phyloP scores from a whole-genome alignment of 805 yeast species.

The Candida easanensis region DNA sequence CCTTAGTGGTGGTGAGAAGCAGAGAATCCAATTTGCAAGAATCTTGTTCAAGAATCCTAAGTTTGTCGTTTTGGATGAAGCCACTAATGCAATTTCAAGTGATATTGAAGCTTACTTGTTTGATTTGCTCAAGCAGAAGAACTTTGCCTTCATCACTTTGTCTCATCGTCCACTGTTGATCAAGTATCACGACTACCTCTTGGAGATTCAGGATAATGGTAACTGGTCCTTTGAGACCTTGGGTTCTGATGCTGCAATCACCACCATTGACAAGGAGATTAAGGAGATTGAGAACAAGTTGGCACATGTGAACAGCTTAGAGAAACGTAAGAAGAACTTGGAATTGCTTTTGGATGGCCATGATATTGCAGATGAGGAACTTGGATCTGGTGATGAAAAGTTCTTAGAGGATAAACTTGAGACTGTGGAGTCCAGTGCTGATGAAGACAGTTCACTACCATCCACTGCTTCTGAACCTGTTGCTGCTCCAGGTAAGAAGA shows the following conservation, averaged over 20 bases:
- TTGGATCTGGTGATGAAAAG: conserved; percentile 4
- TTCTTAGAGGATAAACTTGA: conserved; percentile 8
- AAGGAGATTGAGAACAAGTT: conserved; percentile 60
- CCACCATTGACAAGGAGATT: conserved; percentile 74
- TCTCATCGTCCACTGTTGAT: conserved; percentile 80
- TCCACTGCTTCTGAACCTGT: neutral
- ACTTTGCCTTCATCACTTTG: conserved; percentile 76
- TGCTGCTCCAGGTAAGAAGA: neutral
- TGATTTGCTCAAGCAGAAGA: conserved; percentile 65
- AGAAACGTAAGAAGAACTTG: conserved; percentile 56
- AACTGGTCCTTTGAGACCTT: conserved; percentile 62
- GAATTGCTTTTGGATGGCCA: conserved; percentile 33
- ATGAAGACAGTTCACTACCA: conserved; percentile 6
- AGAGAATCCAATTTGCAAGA: conserved; percentile 85
- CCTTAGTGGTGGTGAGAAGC: conserved; percentile 96
- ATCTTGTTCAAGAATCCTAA: conserved; percentile 75
- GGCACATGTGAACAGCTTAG: conserved; percentile 56
- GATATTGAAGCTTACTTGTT: conserved; percentile 88
- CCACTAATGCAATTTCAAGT: conserved; percentile 88
- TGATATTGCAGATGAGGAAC: conserved; percentile 12
- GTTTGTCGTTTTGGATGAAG: conserved; percentile 84
- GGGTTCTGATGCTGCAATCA: conserved; percentile 62
- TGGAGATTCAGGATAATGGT: conserved; percentile 62
- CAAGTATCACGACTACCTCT: conserved; percentile 76
- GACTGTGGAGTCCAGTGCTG: conserved; percentile 1